These are phyloP conservation scores for Microbotryomycetes sp. DNA, from an alignment of 1,284 basidiomycete genomes.

Conservation along the genomic window DNA sequence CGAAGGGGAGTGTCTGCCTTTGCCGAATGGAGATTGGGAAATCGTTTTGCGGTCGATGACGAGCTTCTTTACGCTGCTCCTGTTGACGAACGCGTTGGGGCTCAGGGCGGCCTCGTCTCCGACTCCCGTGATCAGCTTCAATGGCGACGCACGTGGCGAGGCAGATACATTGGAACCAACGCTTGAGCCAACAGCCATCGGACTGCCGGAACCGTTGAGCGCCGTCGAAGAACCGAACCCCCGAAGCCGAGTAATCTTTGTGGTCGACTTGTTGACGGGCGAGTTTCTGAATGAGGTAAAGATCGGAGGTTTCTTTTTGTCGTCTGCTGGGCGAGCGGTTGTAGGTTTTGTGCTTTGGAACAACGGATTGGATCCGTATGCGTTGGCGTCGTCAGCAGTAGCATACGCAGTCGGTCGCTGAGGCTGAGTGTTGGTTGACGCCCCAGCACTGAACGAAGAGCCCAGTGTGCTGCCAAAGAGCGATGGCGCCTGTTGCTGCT, in stretches of 20 bases:
- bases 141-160: conserved; percentile 15
- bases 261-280: conserved; percentile 40
- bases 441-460: conserved; percentile 26
- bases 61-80: conserved; percentile 89
- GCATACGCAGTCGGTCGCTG: conserved; percentile 52
- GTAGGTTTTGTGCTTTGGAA: conserved; percentile 42
- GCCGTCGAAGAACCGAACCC: conserved; percentile 43
- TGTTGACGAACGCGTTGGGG: conserved; percentile 57
- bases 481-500: conserved; percentile 16
- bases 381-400: conserved; percentile 78
- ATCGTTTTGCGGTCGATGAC: conserved; percentile 62
- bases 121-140: conserved; percentile 47
- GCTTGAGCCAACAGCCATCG: conserved; percentile 17
- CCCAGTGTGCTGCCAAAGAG: conserved; percentile 24
- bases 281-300: conserved; percentile 42
- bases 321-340: conserved; percentile 39
- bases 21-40: conserved; percentile 15
- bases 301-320: conserved; percentile 47
- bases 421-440: conserved; percentile 27
- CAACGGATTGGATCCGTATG: conserved; percentile 70
- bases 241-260: conserved; percentile 46
- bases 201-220: conserved; percentile 9
- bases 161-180: conserved; percentile 39
- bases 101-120: conserved; percentile 50
- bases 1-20: background rate